Evolutionary conservation across 805 yeast genomes (phyloP).

Genomic region (Diddensiella caesifluorescens): DNA sequence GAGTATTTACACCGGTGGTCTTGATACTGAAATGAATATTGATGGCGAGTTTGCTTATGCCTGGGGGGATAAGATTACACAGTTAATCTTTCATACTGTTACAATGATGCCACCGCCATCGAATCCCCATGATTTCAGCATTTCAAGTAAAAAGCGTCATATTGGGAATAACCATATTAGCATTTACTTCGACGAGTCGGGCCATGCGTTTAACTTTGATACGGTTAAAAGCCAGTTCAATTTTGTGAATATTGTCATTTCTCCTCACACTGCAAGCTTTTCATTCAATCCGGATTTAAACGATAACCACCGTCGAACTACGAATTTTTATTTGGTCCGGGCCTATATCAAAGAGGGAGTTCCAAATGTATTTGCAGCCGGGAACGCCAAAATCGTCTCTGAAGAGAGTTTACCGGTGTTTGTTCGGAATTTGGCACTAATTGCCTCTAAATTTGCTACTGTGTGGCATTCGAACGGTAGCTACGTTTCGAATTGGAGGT

Average conservation of each 20-base stretch:
- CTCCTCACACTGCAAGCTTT: constrained; percentile 46
- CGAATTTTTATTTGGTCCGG: constrained; percentile 50
- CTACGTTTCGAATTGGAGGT: constrained; percentile 61
- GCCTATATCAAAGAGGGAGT: constrained; percentile 61
- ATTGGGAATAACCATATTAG: constrained; percentile 83
- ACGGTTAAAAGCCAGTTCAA: constrained; percentile 73
- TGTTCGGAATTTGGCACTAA: constrained; percentile 59
- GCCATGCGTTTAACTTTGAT: constrained; percentile 61
- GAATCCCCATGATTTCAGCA: constrained; percentile 37
- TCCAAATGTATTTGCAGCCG: constrained; percentile 70
- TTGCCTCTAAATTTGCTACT: constrained; percentile 66
- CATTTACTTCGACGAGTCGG: constrained; percentile 75
- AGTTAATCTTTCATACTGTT: constrained; percentile 70
- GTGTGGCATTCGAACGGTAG: constrained; percentile 64
- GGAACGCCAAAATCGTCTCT: constrained; percentile 66
- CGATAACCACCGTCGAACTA: constrained; percentile 4
- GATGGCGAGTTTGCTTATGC: constrained; percentile 75
- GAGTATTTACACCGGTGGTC: constrained; percentile 63
- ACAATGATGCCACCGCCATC: constrained; percentile 66
- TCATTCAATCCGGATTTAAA: constrained; percentile 9
- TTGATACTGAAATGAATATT: constrained; percentile 59
- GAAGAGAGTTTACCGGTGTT: constrained; percentile 55
- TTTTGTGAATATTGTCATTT: constrained; percentile 71
- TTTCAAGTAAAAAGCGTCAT: constrained; percentile 67
- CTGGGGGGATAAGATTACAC: constrained; percentile 68